phyloP scores from a whole-genome alignment of 768 basidiomycete genomes.

The Tubosaeta brunneosetosa region DNA sequence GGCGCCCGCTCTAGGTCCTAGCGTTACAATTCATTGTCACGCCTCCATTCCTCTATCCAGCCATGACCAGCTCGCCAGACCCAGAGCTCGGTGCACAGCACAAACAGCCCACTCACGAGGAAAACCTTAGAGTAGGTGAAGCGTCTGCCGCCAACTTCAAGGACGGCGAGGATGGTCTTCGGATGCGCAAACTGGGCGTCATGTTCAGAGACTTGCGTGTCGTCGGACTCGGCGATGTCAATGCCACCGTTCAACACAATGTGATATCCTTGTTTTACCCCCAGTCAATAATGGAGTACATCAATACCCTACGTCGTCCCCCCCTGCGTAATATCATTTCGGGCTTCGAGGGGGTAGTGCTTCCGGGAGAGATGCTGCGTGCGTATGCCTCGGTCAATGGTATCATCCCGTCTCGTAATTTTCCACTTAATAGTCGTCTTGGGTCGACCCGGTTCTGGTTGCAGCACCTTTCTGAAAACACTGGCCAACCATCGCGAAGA shows the following conservation, averaged over 20 bases:
- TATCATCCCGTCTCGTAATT: neutral
- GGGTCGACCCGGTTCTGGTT: conserved; percentile 71
- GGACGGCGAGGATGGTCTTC: conserved; percentile 27
- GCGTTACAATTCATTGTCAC: neutral
- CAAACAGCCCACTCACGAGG: neutral
- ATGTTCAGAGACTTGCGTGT: conserved; percentile 50
- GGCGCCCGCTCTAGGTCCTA: neutral
- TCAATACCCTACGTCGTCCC: conserved; percentile 52
- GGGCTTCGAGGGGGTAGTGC: conserved; percentile 59
- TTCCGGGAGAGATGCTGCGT: conserved; percentile 75
- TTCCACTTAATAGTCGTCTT: conserved; percentile 55
- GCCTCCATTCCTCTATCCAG: no score
- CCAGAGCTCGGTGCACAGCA: neutral
- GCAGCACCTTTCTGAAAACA: conserved; percentile 48
- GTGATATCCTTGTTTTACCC: conserved; percentile 52
- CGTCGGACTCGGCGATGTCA: conserved; percentile 40
- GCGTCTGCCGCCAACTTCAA: neutral
- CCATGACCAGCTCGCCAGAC: neutral
- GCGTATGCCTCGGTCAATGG: conserved; percentile 31
- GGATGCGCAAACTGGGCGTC: conserved; percentile 44
- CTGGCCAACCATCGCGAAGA: conserved; percentile 43
- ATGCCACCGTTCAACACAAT: conserved; percentile 44
- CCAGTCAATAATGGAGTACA: conserved; percentile 31
- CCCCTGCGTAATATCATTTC: conserved; percentile 58
- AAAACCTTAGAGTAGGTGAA: neutral